These are phyloP conservation scores for Eucalyptus coolabah DNA, from an alignment of 345 rosid species.

Conservation along the genomic window DNA sequence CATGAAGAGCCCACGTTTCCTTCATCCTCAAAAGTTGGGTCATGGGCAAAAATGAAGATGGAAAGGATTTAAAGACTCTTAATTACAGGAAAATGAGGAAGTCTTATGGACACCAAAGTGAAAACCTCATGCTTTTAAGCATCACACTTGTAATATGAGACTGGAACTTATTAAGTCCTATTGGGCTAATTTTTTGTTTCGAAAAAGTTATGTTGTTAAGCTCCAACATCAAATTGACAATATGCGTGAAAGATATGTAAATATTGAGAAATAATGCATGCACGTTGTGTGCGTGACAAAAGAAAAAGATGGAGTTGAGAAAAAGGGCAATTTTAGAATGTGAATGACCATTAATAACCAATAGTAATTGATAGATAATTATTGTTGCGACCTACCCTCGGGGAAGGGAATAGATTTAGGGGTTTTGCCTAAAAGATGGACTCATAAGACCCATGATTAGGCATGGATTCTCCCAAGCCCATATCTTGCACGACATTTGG, in stretches of 20 bases:
- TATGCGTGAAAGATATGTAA: not conserved
- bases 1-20: not conserved
- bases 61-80: not conserved
- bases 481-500: accelerated
- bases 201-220: not conserved
- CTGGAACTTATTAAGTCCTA: not conserved
- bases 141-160: not conserved
- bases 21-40: not conserved
- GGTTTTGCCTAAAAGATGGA: no score
- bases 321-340: not conserved
- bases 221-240: not conserved
- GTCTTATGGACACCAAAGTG: not conserved
- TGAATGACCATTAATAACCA: not conserved
- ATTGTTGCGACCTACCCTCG: not conserved
- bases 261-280: not conserved
- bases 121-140: not conserved
- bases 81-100: not conserved
- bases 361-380: not conserved
- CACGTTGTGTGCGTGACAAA: not conserved
- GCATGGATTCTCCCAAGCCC: no score
- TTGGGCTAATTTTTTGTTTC: not conserved
- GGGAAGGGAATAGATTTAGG: no score
- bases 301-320: not conserved
- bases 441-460: no score
- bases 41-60: not conserved